Evolutionary conservation across 2,329 filamentous ascomycete species (phyloP).

Genomic region (Lojkania enalia): DNA sequence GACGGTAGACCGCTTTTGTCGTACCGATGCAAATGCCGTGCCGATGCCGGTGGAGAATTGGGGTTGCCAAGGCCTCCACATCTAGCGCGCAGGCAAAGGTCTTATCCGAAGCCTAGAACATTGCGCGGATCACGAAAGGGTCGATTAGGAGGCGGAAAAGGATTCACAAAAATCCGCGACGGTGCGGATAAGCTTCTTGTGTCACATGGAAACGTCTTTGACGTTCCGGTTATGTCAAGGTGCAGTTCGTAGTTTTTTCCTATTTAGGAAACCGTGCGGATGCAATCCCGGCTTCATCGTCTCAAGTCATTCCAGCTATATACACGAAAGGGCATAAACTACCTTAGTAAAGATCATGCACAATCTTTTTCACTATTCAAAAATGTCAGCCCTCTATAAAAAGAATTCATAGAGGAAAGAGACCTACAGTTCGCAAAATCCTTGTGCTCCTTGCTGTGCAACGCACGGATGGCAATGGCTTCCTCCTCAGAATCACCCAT

Average conservation of each 20-base stretch:
- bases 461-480: conserved; percentile 39
- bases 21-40: conserved; percentile 38
- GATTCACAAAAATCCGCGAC: no score
- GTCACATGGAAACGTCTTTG: no score
- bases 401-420: not conserved
- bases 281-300: no score
- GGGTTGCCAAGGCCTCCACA: conserved; percentile 28
- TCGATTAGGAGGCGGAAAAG: no score
- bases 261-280: no score
- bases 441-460: conserved; percentile 43
- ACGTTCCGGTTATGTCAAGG: no score
- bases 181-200: no score
- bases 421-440: conserved; percentile 41
- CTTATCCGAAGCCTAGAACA: conserved; percentile 32
- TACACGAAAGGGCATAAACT: conserved; percentile 4
- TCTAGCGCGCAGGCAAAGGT: conserved; percentile 25
- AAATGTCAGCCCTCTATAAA: conserved; percentile 10
- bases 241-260: no score
- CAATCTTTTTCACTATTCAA: conserved; percentile 37
- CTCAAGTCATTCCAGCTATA: no score
- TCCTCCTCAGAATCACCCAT: conserved; percentile 41
- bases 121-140: no score
- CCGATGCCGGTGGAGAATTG: conserved; percentile 33
- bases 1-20: conserved; percentile 26
- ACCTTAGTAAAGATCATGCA: conserved; percentile 36